Percentiles rank a stretch among this genome's conserved stretches.
Conservation (phyloP, 208 protist genomes). For the Acanthamoeba triangularis region DNA sequence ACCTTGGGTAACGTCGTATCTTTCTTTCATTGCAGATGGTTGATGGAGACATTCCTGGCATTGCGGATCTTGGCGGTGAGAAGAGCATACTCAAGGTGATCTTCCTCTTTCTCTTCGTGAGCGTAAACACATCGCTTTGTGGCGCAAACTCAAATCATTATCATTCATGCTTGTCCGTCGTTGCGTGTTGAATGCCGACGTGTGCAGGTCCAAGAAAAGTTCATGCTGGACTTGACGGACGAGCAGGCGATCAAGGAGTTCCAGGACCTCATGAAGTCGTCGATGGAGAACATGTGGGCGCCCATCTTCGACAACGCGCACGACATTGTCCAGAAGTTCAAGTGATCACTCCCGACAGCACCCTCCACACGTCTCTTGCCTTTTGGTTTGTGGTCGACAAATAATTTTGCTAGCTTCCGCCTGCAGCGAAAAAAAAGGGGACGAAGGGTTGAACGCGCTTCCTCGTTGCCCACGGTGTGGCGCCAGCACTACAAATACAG, state of each 20-base stretch:
- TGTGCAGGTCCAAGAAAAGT: slow-evolving; percentile 95
- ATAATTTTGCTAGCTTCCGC: too few relatives aligned
- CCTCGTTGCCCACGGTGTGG: too few relatives aligned
- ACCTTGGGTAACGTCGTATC: slow-evolving; percentile 77
- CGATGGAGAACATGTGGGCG: not conserved
- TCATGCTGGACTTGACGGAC: slow-evolving; percentile 95
- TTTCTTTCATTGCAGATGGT: slow-evolving; percentile 92
- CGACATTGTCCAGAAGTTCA: slow-evolving; percentile 15
- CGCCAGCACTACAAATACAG: too few relatives aligned
- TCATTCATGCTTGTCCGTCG: not conserved
- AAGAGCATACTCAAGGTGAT: slow-evolving; percentile 78
- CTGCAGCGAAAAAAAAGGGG: too few relatives aligned
- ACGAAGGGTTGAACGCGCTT: too few relatives aligned
- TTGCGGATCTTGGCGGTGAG: slow-evolving; percentile 89
- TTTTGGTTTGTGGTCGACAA: too few relatives aligned
- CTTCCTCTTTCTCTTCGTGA: not conserved
- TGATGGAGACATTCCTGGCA: slow-evolving; percentile 93
- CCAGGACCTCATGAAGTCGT: slow-evolving; percentile 93
- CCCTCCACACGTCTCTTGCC: too few relatives aligned
- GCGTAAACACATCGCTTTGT: too few relatives aligned
- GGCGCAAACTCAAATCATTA: too few relatives aligned
- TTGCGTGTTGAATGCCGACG: slow-evolving; percentile 60
- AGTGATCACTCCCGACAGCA: not conserved
- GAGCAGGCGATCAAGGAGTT: slow-evolving; percentile 95
- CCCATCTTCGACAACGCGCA: slow-evolving; percentile 28